Percentiles rank a stretch among this genome's conserved stretches.
Conservation (phyloP, 2,329 filamentous ascomycete genomes). For the Escovopsis weberi region DNA sequence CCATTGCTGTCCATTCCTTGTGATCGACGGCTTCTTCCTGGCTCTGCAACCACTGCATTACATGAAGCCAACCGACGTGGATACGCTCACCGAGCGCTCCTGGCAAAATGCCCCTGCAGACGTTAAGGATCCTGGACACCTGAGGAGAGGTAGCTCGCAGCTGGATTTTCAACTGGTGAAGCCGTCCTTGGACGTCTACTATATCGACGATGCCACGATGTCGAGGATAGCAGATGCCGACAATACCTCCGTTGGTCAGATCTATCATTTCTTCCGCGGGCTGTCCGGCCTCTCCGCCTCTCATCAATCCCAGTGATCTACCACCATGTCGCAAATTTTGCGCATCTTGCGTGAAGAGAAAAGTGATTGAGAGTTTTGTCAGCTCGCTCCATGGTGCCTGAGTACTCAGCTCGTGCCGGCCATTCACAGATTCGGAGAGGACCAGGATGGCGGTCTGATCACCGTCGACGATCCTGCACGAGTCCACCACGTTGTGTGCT, state of each 20-base stretch:
- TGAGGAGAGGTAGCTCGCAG: constrained; percentile 51
- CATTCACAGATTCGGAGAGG: constrained; percentile 49
- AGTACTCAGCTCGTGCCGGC: constrained; percentile 51
- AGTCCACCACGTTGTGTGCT: constrained; percentile 56
- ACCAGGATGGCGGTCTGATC: constrained; percentile 54
- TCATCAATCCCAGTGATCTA: constrained; percentile 25
- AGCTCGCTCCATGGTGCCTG: constrained; percentile 64
- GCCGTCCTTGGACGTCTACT: constrained; percentile 43
- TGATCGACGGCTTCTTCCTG: constrained; percentile 33
- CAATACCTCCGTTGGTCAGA: constrained; percentile 31
- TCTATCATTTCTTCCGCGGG: constrained; percentile 31
- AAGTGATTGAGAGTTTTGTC: constrained; percentile 50
- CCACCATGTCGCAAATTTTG: constrained; percentile 43
- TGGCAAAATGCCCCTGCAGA: constrained; percentile 50
- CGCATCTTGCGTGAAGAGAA: constrained; percentile 44
- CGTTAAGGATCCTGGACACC: constrained; percentile 44
- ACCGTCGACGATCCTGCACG: constrained; percentile 55
- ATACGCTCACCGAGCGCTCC: constrained; percentile 44
- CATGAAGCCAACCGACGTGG: constrained; percentile 58
- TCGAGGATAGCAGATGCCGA: constrained; percentile 42
- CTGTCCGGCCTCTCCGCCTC: constrained; percentile 31
- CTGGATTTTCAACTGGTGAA: constrained; percentile 53
- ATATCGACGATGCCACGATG: constrained; percentile 50
- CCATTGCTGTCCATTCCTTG: constrained; percentile 55
- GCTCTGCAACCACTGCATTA: constrained; percentile 50